A percentile compares a stretch with the other conserved stretches of the same genome.
Evolutionary conservation across 2,329 filamentous ascomycete genomes (phyloP).

Genomic region (Grosmannia clavigera): DNA sequence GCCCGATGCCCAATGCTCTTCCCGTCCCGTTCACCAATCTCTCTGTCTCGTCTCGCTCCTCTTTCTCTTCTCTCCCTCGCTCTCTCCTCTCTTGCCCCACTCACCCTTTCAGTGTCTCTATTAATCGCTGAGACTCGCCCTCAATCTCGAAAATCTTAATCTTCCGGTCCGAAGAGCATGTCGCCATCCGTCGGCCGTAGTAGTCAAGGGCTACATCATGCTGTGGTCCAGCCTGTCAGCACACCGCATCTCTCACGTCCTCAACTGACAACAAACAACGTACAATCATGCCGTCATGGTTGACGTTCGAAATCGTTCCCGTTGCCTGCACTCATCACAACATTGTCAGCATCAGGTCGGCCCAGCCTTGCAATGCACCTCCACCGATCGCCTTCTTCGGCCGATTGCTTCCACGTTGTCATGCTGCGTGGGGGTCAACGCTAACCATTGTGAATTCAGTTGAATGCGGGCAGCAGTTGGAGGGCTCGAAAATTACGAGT

Average conservation of each 20-base stretch:
- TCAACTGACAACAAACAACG: slow-evolving; percentile 19
- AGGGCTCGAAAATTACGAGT: neutral
- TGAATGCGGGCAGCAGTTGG: neutral
- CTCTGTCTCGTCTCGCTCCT: too few species aligned
- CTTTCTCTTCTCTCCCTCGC: neutral
- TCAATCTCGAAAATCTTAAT: slow-evolving; percentile 99
- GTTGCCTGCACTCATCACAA: slow-evolving; percentile 18
- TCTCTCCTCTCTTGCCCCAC: slow-evolving; percentile 11
- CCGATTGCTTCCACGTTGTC: neutral
- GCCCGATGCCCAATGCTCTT: neutral
- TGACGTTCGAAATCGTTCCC: slow-evolving; percentile 65
- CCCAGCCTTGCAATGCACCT: neutral
- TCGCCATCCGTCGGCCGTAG: slow-evolving; percentile 90
- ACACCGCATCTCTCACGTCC: neutral
- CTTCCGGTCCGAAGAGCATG: slow-evolving; percentile 94
- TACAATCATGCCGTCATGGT: slow-evolving; percentile 99
- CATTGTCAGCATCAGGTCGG: neutral
- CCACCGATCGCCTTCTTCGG: too few species aligned
- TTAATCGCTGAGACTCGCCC: slow-evolving; percentile 75
- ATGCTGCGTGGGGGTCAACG: neutral
- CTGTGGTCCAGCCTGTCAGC: slow-evolving; percentile 28
- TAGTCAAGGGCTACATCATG: slow-evolving; percentile 98
- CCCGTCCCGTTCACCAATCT: too few species aligned
- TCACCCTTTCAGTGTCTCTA: slow-evolving; percentile 91
- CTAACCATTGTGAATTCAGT: neutral